Conservation (phyloP, 2,329 filamentous ascomycete genomes). For the Botryotinia globosa region DNA sequence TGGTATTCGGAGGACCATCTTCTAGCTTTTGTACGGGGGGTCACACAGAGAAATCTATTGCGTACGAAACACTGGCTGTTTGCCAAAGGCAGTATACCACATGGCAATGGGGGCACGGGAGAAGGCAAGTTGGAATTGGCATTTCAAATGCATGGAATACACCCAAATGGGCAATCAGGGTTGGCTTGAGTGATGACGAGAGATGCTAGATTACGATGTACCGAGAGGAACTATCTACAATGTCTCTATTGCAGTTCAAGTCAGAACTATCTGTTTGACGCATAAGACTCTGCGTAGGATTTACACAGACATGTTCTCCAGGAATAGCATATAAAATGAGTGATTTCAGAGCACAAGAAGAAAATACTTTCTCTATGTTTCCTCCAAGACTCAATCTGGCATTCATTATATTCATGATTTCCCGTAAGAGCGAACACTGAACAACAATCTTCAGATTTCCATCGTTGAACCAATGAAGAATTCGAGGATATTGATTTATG, state of each 20-base stretch:
- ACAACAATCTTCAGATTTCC: not conserved
- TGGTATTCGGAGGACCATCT: not conserved
- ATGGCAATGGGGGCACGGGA: not conserved
- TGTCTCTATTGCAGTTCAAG: not conserved
- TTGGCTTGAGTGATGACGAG: not conserved
- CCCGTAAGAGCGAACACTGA: not conserved
- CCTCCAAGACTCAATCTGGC: not conserved
- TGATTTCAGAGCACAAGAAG: not conserved
- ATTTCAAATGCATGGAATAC: too few species aligned
- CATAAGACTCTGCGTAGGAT: not conserved
- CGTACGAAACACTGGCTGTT: not conserved
- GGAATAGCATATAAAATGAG: rapidly evolving
- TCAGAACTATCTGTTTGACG: not conserved
- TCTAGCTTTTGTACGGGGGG: not conserved
- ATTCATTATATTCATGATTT: not conserved
- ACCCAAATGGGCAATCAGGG: too few species aligned
- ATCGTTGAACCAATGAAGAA: not conserved
- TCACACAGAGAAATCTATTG: not conserved
- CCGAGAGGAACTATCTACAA: not conserved
- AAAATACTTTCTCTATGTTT: not conserved
- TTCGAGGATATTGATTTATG: not conserved
- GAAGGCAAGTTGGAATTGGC: too few species aligned
- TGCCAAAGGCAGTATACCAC: not conserved
- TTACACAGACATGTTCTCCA: not conserved
- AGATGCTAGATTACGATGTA: not conserved